Conservation (phyloP, 768 basidiomycete species). For the Lyophyllum shimeji region DNA sequence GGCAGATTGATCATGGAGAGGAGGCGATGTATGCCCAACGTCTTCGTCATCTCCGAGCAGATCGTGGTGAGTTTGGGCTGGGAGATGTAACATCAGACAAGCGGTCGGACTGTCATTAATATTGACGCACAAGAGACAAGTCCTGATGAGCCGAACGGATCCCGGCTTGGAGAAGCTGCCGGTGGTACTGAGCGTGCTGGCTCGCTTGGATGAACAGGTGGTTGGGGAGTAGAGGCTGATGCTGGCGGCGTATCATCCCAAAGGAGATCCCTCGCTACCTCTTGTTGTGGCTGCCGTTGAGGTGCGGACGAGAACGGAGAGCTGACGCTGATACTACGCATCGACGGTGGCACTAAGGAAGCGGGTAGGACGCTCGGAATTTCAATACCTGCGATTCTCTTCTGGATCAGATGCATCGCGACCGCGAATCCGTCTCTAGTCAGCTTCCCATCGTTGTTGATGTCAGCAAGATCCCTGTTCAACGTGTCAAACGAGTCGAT, state of each 20-base stretch:
- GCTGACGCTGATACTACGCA: conserved; percentile 48
- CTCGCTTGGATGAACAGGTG: conserved; percentile 32
- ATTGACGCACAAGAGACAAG: conserved; percentile 26
- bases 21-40: conserved; percentile 42
- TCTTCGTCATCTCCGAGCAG: conserved; percentile 79
- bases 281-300: conserved; percentile 39
- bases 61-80: conserved; percentile 36
- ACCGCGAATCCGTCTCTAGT: conserved; percentile 94
- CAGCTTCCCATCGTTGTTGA: conserved; percentile 83
- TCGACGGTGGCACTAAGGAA: conserved; percentile 79
- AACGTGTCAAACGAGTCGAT: conserved; percentile 8
- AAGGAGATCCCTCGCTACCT: conserved; percentile 45
- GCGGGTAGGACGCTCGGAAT: conserved; percentile 70
- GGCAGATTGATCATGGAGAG: conserved; percentile 71
- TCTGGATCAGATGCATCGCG: conserved; percentile 91
- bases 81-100: conserved; percentile 2
- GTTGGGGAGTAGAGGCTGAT: conserved; percentile 42
- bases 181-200: conserved; percentile 16
- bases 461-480: conserved; percentile 88
- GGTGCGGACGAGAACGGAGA: conserved; percentile 39
- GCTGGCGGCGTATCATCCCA: conserved; percentile 58
- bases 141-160: conserved; percentile 51
- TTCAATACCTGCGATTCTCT: conserved; percentile 76
- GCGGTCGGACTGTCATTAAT: not conserved
- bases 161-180: conserved; percentile 28